Evolutionary conservation across 352 stramenopile species (phyloP).

Genomic region (Phytophthora sp.): DNA sequence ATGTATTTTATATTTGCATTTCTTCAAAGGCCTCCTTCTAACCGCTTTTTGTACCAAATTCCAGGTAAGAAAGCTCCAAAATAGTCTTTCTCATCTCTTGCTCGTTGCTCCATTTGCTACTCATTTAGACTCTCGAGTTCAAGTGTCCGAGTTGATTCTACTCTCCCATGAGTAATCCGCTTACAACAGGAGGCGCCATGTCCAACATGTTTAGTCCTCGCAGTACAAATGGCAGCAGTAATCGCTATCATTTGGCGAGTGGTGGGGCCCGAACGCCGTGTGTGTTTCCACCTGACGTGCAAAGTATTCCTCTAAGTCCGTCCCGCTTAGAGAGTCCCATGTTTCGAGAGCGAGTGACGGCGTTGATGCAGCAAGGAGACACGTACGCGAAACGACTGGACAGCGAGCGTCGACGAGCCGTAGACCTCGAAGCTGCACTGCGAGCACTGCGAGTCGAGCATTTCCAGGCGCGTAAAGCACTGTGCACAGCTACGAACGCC

Average conservation of each 20-base stretch:
- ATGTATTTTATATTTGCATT: conserved; percentile 50
- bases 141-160: neutral
- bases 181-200: conserved; percentile 14
- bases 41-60: too few relatives aligned
- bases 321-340: conserved; percentile 76
- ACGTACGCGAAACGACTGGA: conserved; percentile 76
- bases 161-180: conserved; percentile 23
- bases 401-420: conserved; percentile 54
- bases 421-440: conserved; percentile 53
- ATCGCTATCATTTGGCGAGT: conserved; percentile 50
- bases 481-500: conserved; percentile 55
- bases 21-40: conserved; percentile 19
- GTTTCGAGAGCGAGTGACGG: conserved; percentile 68
- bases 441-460: conserved; percentile 39
- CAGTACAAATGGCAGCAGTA: conserved; percentile 29
- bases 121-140: conserved; percentile 20
- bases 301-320: conserved; percentile 65
- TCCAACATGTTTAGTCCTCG: conserved; percentile 36
- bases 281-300: conserved; percentile 61
- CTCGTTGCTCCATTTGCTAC: neutral
- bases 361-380: conserved; percentile 77
- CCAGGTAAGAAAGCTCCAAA: conserved; percentile 23
- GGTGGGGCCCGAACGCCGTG: conserved; percentile 46
- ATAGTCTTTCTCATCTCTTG: conserved; percentile 26
- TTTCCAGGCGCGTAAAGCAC: conserved; percentile 57